phyloP scores from a whole-genome alignment of 2,329 filamentous ascomycete genomes.

The Didymosphaeria variabile region DNA sequence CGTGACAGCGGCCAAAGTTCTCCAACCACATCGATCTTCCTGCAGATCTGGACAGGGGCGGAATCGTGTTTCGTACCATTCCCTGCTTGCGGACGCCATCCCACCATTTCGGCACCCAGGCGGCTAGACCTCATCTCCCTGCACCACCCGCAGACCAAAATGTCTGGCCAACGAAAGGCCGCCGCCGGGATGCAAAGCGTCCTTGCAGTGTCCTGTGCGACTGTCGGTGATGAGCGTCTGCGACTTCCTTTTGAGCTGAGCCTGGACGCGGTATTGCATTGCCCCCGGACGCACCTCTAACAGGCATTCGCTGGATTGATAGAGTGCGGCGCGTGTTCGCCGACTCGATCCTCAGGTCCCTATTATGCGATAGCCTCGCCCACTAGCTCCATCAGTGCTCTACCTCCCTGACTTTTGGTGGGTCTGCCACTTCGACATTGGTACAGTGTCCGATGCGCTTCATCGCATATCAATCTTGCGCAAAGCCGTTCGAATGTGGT shows the following conservation, averaged over 20 bases:
- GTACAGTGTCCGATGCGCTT: conserved; percentile 19
- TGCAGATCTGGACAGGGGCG: conserved; percentile 19
- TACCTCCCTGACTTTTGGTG: conserved; percentile 8
- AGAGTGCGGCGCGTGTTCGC: conserved; percentile 28
- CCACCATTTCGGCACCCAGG: conserved; percentile 23
- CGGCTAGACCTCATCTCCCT: conserved; percentile 21
- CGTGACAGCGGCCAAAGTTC: conserved; percentile 3
- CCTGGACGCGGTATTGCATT: conserved; percentile 1
- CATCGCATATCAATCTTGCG: conserved; percentile 4
- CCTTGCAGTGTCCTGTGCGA: conserved; percentile 24
- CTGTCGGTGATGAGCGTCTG: conserved; percentile 23
- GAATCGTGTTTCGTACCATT: conserved; percentile 35
- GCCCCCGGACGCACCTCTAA: conserved; percentile 15
- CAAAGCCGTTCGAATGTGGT: conserved; percentile 17
- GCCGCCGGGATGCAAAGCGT: conserved; percentile 7
- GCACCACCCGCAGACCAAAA: conserved; percentile 15
- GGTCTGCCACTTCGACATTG: conserved; percentile 16
- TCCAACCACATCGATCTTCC: conserved; percentile 8
- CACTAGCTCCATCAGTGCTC: conserved; percentile 17
- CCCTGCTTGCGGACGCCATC: conserved; percentile 28
- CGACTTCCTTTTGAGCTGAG: conserved; percentile 26
- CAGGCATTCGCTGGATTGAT: conserved; percentile 25
- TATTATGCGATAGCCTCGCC: conserved; percentile 27
- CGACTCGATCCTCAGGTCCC: conserved; percentile 19
- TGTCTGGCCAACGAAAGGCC: conserved; percentile 19